Base-by-base conservation (phyloP, 768 basidiomycete species). In the Trametes cingulata region DNA sequence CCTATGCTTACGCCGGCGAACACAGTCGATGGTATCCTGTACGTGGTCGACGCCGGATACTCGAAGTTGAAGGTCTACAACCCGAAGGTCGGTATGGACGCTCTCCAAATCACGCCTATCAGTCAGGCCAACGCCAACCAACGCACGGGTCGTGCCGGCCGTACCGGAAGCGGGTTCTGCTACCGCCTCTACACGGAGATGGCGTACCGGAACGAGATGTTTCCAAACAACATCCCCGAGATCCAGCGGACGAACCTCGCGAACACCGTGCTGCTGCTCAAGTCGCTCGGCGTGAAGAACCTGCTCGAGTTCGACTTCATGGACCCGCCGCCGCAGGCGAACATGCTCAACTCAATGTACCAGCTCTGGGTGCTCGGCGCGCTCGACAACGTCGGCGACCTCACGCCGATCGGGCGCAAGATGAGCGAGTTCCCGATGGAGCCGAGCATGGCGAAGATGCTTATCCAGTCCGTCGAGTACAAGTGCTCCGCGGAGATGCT, bases 371-470 rank as follows among this genome's bases (percentile, higher is more conserved):
- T 98, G 2, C 87, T 99, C 33, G 95, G 95, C 36, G 97, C 97
- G 8, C 81, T 99, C 24, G 93, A 98, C 78, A 99, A 98, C 67
- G 86, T 95, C 37, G 95, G 97, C n/a, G 93, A 99, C 75, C 78
- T 99, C 62, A 99, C 96, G 2, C 82, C 88, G 1, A 82, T 86
- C 55, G 97, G 97, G 6, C 85, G 91, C 54, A 97, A 97, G 77
- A 98, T 99, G 95, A 95, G 93, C 14, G 94, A 98, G 69, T 98
- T 98, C 75, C 97, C 97, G 3, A 98, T 99, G 95, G 96, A 98
- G 71, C 96, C 96, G 2, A 95, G 93, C 1, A 93, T 99, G 85
- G 95, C 94, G 22, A 98, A 98, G 80, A 98, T 99, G 94, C 80
- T 99, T 58, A 98, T 98, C 69, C 89, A 88, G 33, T 92, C 91